Base-by-base conservation (phyloP, 805 yeast genomes). In the Zygosaccharomyces pseudorouxii region DNA sequence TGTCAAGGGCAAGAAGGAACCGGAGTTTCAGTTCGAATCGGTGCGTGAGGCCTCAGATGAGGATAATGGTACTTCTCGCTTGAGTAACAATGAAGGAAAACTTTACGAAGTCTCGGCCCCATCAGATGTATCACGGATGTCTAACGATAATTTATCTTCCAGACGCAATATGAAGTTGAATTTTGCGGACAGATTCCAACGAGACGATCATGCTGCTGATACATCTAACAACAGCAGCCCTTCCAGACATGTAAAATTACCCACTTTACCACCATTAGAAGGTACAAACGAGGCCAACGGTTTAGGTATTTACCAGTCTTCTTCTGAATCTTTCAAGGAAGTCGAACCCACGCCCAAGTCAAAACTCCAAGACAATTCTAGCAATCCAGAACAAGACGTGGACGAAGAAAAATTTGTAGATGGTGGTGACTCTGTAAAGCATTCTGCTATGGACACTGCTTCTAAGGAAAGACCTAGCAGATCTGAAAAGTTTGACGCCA, bases 141-240 rank as follows among this genome's bases (percentile, higher is more conserved):
- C 43, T 27, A n/a, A 14, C 19, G 43, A 25, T 18, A 39, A n/a
- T n/a, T 14, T 20, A 9, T n/a, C 22, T 11, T 35, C 50, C 19
- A 59, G 55, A 22, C 36, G 45, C 25, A 57, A 63, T 2, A 37
- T 70, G 45, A 71, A 70, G 52, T 50, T 71, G 46, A 70, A 68
- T 51, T 70, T 63, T 51, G 72, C 74, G 38, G 75, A 72, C 52
- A 65, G 75, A 53, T 62, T 69, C 42, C 62, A 61, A 29, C 44
- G 22, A 20, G 30, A 38, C 11, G 42, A 46, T 5, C 29, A 19
- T 10, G 18, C 11, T 16, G 14, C 44, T 42, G 20, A 14, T 8
- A 33, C 4, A 18, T 20, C 38, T 36, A 31, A 19, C 38, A 45
- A 39, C 41, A 10, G 39, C 44, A 10, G 50, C 53, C 11, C 45